Evolutionary conservation across 768 basidiomycete genomes (phyloP), one percentile per base, ranked within the genome.

Genomic region (Mycena capillaripes): DNA sequence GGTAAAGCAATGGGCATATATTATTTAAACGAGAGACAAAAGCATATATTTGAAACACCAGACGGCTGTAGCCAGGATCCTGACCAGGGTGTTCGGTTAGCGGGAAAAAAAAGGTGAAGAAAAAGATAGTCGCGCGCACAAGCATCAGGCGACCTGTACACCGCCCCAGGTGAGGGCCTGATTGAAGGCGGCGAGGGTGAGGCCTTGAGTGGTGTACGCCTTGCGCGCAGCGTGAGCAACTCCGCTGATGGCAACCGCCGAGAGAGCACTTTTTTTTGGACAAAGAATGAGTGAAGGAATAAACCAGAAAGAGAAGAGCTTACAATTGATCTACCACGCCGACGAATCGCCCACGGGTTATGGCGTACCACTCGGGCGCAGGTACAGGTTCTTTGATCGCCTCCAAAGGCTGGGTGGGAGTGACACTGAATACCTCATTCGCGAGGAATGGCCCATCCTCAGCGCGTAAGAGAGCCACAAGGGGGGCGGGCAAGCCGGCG

Each of bases 121-220:
- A 9, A 23, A 29, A n/a, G 23, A 23, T n/a, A 14, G 4, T n/a
- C n/a, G n/a, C n/a, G n/a, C 46, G 50, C 11, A 36, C 36, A 0
- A 12, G 16, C 6, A 9, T 29, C 11, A 63, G 10, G 36, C 36
- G n/a, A 64, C 63, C 36, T 52, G 25, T 2, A 64, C 46, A 21
- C 63, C 63, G 27, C 63, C 63, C 63, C 63, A 64, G 17, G 50
- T 55, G 38, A 64, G 30, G 2, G 63, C 63, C 17, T 64, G 23
- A 19, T 52, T 27, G 32, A 66, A 66, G 16, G 64, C 64, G 21
- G 14, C 9, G 38, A 66, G 52, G 25, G 64, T 53, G 0, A 53
- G 21, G 19, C 7, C 25, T 27, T 66, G 64, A 25, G 64, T 66
- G 27, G 50, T 48, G 46, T 63, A 63, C 14, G 58, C 58, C 40